A percentile compares a stretch with the other conserved stretches of the same genome.
Evolutionary conservation across 108 stramenopile genomes (phyloP).

Genomic region (Hondaea fermentalgiana): DNA sequence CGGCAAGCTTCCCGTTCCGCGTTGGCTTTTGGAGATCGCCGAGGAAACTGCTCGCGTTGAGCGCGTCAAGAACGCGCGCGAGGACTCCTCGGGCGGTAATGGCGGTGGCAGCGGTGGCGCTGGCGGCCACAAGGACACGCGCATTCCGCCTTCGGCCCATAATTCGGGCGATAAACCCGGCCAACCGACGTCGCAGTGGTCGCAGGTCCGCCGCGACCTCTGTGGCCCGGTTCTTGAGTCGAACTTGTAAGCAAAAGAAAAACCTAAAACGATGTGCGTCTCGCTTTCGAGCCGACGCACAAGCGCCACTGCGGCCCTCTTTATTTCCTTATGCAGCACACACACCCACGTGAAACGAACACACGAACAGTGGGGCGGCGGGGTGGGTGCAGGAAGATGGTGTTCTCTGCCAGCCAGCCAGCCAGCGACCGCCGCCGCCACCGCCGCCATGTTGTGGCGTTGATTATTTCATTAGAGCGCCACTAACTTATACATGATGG

Average conservation of each 20-base stretch:
- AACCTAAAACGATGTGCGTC: neutral
- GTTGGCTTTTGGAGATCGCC: neutral
- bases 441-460: too few species aligned
- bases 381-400: too few species aligned
- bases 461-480: too few species aligned
- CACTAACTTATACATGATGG: too few species aligned
- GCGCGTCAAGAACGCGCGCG: neutral
- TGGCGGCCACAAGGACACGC: neutral
- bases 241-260: neutral
- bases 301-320: neutral
- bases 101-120: neutral
- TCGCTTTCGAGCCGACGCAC: neutral
- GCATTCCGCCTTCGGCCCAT: neutral
- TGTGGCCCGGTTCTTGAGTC: neutral
- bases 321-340: too few species aligned
- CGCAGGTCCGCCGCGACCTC: neutral
- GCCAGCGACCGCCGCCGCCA: too few species aligned
- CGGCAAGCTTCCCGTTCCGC: neutral
- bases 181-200: neutral
- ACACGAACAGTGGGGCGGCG: too few species aligned
- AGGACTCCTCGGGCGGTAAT: neutral
- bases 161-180: neutral
- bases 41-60: neutral
- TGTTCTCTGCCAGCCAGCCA: too few species aligned
- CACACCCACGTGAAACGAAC: too few species aligned